Conservation (phyloP, 2,329 filamentous ascomycete species). For the Pseudogymnoascus sp. region DNA sequence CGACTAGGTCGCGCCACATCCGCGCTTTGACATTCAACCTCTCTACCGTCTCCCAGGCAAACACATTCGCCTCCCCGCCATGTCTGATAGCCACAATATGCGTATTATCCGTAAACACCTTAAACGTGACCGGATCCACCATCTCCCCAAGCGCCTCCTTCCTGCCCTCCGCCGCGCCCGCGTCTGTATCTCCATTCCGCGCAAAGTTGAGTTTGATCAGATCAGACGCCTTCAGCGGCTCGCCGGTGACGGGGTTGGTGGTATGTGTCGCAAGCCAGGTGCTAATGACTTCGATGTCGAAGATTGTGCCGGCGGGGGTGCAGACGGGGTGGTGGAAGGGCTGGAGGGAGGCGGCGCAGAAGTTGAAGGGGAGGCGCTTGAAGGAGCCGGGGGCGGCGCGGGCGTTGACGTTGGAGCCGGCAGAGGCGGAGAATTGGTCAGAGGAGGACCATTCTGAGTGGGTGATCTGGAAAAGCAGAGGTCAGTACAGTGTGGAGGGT, state of each 20-base stretch:
- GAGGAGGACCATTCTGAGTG: slow-evolving; percentile 95
- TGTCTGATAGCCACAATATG: slow-evolving; percentile 84
- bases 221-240: slow-evolving; percentile 69
- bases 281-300: slow-evolving; percentile 89
- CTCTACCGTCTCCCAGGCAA: slow-evolving; percentile 92
- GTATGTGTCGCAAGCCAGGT: slow-evolving; percentile 91
- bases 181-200: slow-evolving; percentile 69
- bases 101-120: slow-evolving; percentile 95
- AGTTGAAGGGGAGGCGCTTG: slow-evolving; percentile 91
- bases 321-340: slow-evolving; percentile 94
- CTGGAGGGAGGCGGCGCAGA: slow-evolving; percentile 90
- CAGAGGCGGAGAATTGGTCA: slow-evolving; percentile 78
- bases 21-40: slow-evolving; percentile 94
- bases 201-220: slow-evolving; percentile 86
- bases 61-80: slow-evolving; percentile 83
- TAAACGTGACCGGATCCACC: slow-evolving; percentile 94
- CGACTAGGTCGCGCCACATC: slow-evolving; percentile 86
- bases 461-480: slow-evolving; percentile 55
- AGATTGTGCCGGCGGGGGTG: slow-evolving; percentile 77
- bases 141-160: slow-evolving; percentile 64
- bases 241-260: slow-evolving; percentile 83
- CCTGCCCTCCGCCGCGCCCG: slow-evolving; percentile 29
- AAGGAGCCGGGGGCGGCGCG: slow-evolving; percentile 56
- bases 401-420: slow-evolving; percentile 58
- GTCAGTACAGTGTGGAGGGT: neutral